Conservation (phyloP, 1,284 basidiomycete species). For the Polyporus tsugae region DNA sequence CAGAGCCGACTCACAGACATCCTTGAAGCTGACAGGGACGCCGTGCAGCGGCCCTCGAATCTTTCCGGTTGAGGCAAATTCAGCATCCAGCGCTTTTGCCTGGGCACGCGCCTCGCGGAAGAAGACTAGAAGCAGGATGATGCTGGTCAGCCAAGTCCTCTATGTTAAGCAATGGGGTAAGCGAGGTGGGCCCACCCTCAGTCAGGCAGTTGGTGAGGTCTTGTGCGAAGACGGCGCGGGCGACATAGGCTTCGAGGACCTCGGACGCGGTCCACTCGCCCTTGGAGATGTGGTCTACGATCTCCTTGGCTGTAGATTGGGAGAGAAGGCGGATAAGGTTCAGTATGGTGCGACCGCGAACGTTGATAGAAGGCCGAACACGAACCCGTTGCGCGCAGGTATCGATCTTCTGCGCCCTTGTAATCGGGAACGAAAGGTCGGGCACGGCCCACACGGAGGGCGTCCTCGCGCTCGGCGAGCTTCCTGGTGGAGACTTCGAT, state of each 20-base stretch:
- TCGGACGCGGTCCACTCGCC: slow-evolving; percentile 78
- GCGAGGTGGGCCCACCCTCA: slow-evolving; percentile 58
- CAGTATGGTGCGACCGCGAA: slow-evolving; percentile 14
- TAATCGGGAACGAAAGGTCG: slow-evolving; percentile 29
- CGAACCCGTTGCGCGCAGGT: slow-evolving; percentile 41
- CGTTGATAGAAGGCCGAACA: slow-evolving; percentile 9
- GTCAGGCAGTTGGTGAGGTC: slow-evolving; percentile 78
- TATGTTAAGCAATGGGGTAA: background rate
- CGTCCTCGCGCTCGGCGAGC: slow-evolving; percentile 43
- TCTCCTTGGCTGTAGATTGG: slow-evolving; percentile 59
- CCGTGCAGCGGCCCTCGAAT: slow-evolving; percentile 82
- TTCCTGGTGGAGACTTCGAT: slow-evolving; percentile 42
- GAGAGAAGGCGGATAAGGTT: slow-evolving; percentile 8
- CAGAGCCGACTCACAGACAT: slow-evolving; percentile 58
- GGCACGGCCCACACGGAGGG: slow-evolving; percentile 36
- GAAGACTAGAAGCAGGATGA: slow-evolving; percentile 57
- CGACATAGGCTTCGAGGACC: slow-evolving; percentile 79
- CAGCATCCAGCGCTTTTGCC: slow-evolving; percentile 70
- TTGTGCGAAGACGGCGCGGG: slow-evolving; percentile 72
- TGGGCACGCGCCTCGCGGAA: slow-evolving; percentile 71
- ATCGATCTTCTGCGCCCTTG: slow-evolving; percentile 27
- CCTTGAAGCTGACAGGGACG: slow-evolving; percentile 83
- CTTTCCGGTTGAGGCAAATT: slow-evolving; percentile 66
- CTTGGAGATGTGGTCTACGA: slow-evolving; percentile 63
- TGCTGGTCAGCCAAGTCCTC: background rate